A percentile compares a stretch with the other conserved stretches of the same genome.
phyloP scores from a whole-genome alignment of 768 basidiomycete genomes.

The Fomitopsis serialis region DNA sequence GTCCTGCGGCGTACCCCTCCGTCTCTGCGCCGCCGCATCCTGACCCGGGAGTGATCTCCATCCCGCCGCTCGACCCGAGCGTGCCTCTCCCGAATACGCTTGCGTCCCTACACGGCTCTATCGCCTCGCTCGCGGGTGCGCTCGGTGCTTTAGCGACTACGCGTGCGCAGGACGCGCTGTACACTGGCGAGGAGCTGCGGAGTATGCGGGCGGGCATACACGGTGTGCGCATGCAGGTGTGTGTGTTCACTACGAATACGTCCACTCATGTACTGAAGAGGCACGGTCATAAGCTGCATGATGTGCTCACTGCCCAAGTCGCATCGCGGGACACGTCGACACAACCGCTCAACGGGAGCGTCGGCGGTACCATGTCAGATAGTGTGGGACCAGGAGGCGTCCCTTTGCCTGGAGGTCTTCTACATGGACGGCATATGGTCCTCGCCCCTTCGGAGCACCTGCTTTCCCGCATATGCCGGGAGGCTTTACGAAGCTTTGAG shows the following conservation, averaged over 20 bases:
- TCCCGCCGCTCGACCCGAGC: conserved; percentile 60
- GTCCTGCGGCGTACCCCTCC: conserved; percentile 3
- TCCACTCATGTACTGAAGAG: neutral
- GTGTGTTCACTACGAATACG: conserved; percentile 12
- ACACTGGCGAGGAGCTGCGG: conserved; percentile 70
- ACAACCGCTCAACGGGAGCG: neutral
- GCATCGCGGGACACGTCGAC: conserved; percentile 1
- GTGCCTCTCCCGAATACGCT: conserved; percentile 63
- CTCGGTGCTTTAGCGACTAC: conserved; percentile 61
- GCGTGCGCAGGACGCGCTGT: conserved; percentile 56
- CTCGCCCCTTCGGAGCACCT: conserved; percentile 7
- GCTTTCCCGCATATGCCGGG: conserved; percentile 5
- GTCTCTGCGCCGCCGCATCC: conserved; percentile 6
- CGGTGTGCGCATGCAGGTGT: conserved; percentile 75
- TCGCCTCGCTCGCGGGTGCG: conserved; percentile 53
- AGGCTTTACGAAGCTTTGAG: conserved; percentile 13
- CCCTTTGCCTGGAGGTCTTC: conserved; percentile 1
- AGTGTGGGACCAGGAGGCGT: neutral
- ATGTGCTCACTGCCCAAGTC: conserved; percentile 12
- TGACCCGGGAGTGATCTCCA: conserved; percentile 23
- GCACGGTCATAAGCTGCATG: conserved; percentile 11
- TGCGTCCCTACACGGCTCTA: conserved; percentile 49
- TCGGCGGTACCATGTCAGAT: neutral
- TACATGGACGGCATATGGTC: conserved; percentile 9
- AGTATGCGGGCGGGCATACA: conserved; percentile 65